These are phyloP conservation scores for Russula lepida DNA, from an alignment of 768 basidiomycete species.

Conservation along the genomic window DNA sequence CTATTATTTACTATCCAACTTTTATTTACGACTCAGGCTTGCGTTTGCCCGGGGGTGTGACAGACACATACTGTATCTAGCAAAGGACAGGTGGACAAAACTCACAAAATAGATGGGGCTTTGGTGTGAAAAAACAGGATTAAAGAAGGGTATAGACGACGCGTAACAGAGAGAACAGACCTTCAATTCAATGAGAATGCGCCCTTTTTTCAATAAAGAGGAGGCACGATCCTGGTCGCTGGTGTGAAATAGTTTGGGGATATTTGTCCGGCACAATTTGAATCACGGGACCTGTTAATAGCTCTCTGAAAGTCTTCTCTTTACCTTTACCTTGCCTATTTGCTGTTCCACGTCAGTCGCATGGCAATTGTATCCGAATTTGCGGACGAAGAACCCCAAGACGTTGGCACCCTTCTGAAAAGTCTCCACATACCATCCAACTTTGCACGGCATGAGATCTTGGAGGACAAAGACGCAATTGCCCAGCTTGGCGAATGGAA, in stretches of 20 bases:
- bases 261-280: background rate
- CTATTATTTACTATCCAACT: background rate
- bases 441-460: conserved; percentile 35
- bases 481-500: conserved; percentile 45
- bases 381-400: conserved; percentile 3
- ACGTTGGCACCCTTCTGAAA: background rate
- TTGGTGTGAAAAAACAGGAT: too few relatives aligned
- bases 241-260: background rate
- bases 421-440: conserved; percentile 38
- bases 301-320: background rate
- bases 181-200: too few relatives aligned
- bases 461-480: conserved; percentile 33
- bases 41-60: too few relatives aligned
- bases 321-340: background rate
- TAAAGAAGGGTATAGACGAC: too few relatives aligned
- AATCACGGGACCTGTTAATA: background rate
- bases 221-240: background rate
- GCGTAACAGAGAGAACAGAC: too few relatives aligned
- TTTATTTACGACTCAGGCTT: too few relatives aligned
- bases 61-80: too few relatives aligned
- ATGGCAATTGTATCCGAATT: conserved; percentile 15
- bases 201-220: too few relatives aligned
- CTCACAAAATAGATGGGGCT: too few relatives aligned
- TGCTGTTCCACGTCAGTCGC: background rate
- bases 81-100: too few relatives aligned